Evolutionary conservation across 164 flowering plant species (phyloP).

Genomic region (Macadamia integrifolia): DNA sequence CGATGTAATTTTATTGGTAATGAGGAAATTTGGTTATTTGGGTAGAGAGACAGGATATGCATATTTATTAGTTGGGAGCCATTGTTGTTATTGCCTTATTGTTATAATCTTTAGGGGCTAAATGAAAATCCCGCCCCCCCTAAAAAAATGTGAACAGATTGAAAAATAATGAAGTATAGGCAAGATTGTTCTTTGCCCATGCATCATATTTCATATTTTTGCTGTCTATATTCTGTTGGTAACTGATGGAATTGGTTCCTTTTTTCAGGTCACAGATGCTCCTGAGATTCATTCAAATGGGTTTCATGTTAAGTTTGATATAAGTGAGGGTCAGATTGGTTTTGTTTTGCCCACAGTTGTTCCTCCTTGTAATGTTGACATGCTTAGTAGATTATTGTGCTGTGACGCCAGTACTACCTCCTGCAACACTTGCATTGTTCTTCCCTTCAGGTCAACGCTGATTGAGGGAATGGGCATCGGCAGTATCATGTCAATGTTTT

Average conservation of each 20-base stretch:
- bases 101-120: too few relatives aligned
- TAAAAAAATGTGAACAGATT: too few relatives aligned
- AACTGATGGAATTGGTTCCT: constrained; percentile 8
- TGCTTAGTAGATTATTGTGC: constrained; percentile 31
- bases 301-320: constrained; percentile 91
- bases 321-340: constrained; percentile 89
- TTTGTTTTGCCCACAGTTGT: constrained; percentile 82
- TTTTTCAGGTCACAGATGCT: constrained; percentile 86
- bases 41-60: not conserved
- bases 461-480: constrained; percentile 40
- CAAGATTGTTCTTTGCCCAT: too few relatives aligned
- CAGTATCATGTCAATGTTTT: constrained; percentile 63
- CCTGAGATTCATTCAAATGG: constrained; percentile 99
- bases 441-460: constrained; percentile 64
- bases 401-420: constrained; percentile 23
- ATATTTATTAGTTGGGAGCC: too few relatives aligned
- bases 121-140: too few relatives aligned
- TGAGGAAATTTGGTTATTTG: not conserved
- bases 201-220: not conserved
- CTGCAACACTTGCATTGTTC: constrained; percentile 91
- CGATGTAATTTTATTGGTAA: constrained; percentile 3
- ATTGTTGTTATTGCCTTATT: too few relatives aligned
- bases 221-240: constrained; percentile 3
- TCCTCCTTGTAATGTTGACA: constrained; percentile 58
- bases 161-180: too few relatives aligned